Conservation (phyloP, 495 filamentous ascomycete species). For the Penicillium cosmopolitanum region DNA sequence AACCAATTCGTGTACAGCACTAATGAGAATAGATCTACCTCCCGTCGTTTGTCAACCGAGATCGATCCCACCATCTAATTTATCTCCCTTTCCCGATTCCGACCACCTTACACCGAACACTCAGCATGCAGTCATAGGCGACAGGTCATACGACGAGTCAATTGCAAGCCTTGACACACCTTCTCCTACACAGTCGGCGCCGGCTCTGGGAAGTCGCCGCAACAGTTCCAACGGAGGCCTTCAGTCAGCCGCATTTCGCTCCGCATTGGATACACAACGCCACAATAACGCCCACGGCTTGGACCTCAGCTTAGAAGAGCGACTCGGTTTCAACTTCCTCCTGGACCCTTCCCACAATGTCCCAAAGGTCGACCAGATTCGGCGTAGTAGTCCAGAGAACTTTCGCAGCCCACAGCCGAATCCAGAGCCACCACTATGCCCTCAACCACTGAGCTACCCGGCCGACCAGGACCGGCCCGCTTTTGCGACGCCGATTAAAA, state of each 20-base stretch:
- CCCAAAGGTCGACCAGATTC: constrained; percentile 42
- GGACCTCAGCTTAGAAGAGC: constrained; percentile 59
- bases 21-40: constrained; percentile 22
- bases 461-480: constrained; percentile 34
- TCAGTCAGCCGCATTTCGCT: constrained; percentile 32
- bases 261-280: constrained; percentile 54
- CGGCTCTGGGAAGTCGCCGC: constrained; percentile 31
- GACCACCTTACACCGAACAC: constrained; percentile 23
- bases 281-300: constrained; percentile 58
- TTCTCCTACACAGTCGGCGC: constrained; percentile 41
- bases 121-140: constrained; percentile 22
- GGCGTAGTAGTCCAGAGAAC: constrained; percentile 34
- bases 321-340: constrained; percentile 70
- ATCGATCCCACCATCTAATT: constrained; percentile 26
- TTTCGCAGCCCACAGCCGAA: constrained; percentile 27
- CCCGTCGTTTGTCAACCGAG: constrained; percentile 19
- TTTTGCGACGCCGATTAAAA: constrained; percentile 56
- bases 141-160: constrained; percentile 37
- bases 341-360: constrained; percentile 57
- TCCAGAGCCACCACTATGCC: constrained; percentile 31
- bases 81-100: constrained; percentile 32
- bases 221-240: constrained; percentile 31
- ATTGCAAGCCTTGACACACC: constrained; percentile 40
- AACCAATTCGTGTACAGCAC: neutral
- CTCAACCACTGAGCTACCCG: constrained; percentile 27